These are phyloP conservation scores for Debaryomyces castellii DNA, from an alignment of 805 yeast species.

Conservation along the genomic window DNA sequence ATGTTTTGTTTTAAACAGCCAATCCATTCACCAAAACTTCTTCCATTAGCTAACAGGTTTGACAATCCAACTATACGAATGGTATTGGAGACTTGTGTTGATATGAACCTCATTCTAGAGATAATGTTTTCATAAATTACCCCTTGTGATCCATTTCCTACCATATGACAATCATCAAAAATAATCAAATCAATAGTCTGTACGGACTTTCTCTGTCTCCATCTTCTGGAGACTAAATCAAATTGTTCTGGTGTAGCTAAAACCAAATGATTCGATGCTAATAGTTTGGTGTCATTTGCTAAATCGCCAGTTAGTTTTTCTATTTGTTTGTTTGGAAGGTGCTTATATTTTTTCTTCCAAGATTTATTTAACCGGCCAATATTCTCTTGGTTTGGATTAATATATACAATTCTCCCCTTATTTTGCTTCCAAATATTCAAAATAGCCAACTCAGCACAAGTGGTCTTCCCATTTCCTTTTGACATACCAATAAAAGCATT, in stretches of 20 bases:
- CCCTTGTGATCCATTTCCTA: conserved; percentile 61
- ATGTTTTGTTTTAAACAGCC: conserved; percentile 62
- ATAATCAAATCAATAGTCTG: conserved; percentile 68
- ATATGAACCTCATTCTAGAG: conserved; percentile 69
- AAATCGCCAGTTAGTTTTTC: conserved; percentile 56
- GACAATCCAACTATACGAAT: conserved; percentile 69
- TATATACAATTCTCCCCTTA: conserved; percentile 68
- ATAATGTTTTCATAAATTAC: conserved; percentile 66
- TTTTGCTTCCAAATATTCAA: conserved; percentile 70
- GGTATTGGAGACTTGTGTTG: conserved; percentile 56
- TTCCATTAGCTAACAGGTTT: conserved; percentile 68
- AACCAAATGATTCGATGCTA: conserved; percentile 64
- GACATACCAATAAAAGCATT: conserved; percentile 68
- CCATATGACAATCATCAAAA: conserved; percentile 68
- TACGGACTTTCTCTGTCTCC: conserved; percentile 76
- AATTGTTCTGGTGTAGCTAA: conserved; percentile 80
- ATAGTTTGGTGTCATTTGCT: conserved; percentile 49
- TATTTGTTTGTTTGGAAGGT: conserved; percentile 55
- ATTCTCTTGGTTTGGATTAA: conserved; percentile 61
- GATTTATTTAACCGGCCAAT: conserved; percentile 44
- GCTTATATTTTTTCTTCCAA: conserved; percentile 59
- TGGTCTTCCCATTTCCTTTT: conserved; percentile 76
- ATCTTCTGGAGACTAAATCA: conserved; percentile 69
- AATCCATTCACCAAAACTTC: conserved; percentile 84
- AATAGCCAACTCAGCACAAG: conserved; percentile 69